Evolutionary conservation across 2,329 filamentous ascomycete species (phyloP), one percentile per base, ranked within the genome.

Genomic region (Cladophialophora exuberans): DNA sequence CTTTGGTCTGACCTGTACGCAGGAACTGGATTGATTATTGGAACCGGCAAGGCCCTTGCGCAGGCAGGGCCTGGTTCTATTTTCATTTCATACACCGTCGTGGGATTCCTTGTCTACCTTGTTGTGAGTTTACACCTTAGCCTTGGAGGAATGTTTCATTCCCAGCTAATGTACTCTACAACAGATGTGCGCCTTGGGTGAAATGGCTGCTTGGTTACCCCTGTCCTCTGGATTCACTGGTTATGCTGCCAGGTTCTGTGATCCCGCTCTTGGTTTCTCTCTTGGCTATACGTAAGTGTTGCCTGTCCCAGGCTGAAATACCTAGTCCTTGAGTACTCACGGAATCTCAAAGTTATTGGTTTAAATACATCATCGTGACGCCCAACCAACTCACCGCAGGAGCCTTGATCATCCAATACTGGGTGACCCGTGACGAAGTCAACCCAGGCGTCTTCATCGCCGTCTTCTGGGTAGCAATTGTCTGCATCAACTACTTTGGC

Each of bases 201-300:
- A 93, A 72, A 94, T 94, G 88, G 88, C 89, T 6, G 83, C 89
- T 48, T 94, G 88, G 87, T 72, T 94, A 28, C 89, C 89, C 46
- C 79, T 91, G 65, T 82, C 84, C 51, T 84, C 87, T 68, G 89
- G 89, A 63, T 95, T 94, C 72, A 88, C 88, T 57, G 88, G 88
- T 65, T 94, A 92, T 67, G 88, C 89, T 20, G 81, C 84, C 57
- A 82, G 89, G 43, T 94, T 90, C 75, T 87, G 85, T 66, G 88
- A 94, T 64, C 88, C 88, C 49, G 87, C 88, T 57, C 81, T 94
- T 22, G 89, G 89, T 51, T 94, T 94, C 69, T 82, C 87, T 53
- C 79, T 92, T 10, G 88, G 88, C 30, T 92, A 82, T 78, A 84
- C 78, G 79, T 88, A 73, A 61, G 70, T n/a, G 26, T 22, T 23